Evolutionary conservation across 2,329 filamentous ascomycete species (phyloP).

Genomic region (Dichotomopilus funicola): DNA sequence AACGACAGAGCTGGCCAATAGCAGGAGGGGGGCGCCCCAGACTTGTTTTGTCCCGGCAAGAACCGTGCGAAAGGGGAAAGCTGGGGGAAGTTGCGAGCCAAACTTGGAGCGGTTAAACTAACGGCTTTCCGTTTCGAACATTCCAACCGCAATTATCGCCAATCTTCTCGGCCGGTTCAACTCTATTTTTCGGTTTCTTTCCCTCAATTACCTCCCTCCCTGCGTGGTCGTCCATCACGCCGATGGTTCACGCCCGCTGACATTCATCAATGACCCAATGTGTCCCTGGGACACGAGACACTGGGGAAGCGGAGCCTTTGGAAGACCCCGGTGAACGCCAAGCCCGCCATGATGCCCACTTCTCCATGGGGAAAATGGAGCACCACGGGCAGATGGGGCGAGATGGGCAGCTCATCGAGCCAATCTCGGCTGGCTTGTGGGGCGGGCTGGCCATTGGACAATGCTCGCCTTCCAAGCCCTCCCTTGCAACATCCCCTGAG

Average conservation of each 20-base stretch:
- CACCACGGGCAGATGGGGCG: background rate
- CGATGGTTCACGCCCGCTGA: no score
- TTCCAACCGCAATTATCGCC: no score
- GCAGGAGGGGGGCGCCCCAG: background rate
- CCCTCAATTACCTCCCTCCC: no score
- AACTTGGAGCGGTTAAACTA: background rate
- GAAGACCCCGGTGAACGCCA: background rate
- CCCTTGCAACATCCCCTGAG: background rate
- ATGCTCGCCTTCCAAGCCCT: background rate
- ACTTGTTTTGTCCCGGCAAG: constrained; percentile 8
- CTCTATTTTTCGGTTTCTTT: no score
- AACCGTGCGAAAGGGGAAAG: background rate
- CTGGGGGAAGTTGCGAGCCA: background rate
- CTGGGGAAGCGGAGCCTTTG: background rate
- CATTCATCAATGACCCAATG: no score
- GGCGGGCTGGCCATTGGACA: constrained; percentile 1
- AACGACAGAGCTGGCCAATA: background rate
- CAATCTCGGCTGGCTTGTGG: constrained; percentile 7
- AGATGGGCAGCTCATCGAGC: background rate
- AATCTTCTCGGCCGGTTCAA: no score
- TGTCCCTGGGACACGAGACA: background rate
- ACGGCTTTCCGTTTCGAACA: background rate
- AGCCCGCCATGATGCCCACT: background rate
- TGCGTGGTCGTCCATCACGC: no score
- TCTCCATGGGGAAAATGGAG: constrained; percentile 4